Base-by-base conservation (phyloP, 2,329 filamentous ascomycete genomes). In the Aureobasidium sp. region DNA sequence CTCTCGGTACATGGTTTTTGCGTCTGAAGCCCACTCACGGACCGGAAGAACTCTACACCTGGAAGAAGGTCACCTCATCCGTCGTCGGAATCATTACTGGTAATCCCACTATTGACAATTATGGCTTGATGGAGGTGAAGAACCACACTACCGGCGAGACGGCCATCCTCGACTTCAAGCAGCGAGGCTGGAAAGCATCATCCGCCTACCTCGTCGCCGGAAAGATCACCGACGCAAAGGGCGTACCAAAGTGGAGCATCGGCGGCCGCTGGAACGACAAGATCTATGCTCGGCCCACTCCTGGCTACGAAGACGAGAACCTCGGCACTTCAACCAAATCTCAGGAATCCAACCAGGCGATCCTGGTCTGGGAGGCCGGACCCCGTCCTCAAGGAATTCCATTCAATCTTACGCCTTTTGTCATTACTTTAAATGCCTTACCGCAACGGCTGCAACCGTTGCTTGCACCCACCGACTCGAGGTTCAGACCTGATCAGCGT, bases 21-120 rank as follows among this genome's bases (percentile, higher is more conserved):
- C 90, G 84, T 70, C 80, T 99, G 31, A 87, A 91, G 1, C 91
- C 92, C 0, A 80, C 84, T 3, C 90, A 88, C 3, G 88, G 86
- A 11, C 51, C 55, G 3, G 70, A 74, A 58, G 94, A 99, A 68
- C 79, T 97, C 1, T 99, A 96, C 76, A 97, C 93, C 0, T 99
- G 94, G 94, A 97, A 97, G 77, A 99, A 99, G 78, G 91, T 97
- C 20, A 97, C 92, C 0, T 94, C 91, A 1, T 95, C 92, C 1
- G 94, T 99, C n/a, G 87, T 97, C 64, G 94, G 94, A 63, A 99
- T 99, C 74, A 97, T 99, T 70, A 97, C 93, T 0, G 94, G 94
- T 52, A 96, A 90, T 68, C 94, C 94, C 0, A 90, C 89, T 0
- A 90, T 99, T n/a, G 94, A 99, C 77, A 97, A 99, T 75, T 97